A percentile compares a stretch with the other conserved stretches of the same genome.
These are phyloP conservation scores for Diaporthe longicolla DNA, from an alignment of 2,329 filamentous ascomycete genomes.

Conservation along the genomic window DNA sequence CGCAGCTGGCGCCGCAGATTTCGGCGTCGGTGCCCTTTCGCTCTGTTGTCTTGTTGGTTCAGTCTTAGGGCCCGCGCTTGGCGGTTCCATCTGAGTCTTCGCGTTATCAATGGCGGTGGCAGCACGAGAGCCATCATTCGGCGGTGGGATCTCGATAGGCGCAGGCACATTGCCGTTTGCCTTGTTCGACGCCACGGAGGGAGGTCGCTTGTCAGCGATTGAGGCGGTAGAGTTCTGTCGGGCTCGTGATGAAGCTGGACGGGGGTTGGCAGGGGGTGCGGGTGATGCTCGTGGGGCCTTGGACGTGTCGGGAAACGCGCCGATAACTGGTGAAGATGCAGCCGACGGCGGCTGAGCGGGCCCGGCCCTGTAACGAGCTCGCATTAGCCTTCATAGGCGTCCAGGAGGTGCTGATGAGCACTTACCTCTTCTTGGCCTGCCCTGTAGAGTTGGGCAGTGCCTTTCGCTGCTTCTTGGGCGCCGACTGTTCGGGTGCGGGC, in stretches of 20 bases:
- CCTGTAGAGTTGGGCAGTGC: conserved; percentile 75
- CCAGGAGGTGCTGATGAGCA: conserved; percentile 40
- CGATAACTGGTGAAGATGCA: conserved; percentile 82
- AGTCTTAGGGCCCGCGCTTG: conserved; percentile 54
- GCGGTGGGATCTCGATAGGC: conserved; percentile 53
- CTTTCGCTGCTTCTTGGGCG: conserved; percentile 79
- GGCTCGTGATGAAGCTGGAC: conserved; percentile 78
- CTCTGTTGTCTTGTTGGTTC: conserved; percentile 45
- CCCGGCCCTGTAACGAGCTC: conserved; percentile 44
- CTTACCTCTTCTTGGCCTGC: conserved; percentile 85
- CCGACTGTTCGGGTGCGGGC: conserved; percentile 70
- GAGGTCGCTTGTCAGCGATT: conserved; percentile 69
- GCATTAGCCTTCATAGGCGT: conserved; percentile 49
- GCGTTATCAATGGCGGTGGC: conserved; percentile 57
- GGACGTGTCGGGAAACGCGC: conserved; percentile 75
- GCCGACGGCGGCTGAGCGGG: conserved; percentile 72
- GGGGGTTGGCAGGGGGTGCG: conserved; percentile 67
- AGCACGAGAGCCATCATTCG: conserved; percentile 50
- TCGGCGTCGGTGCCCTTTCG: conserved; percentile 41
- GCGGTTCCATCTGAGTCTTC: conserved; percentile 66
- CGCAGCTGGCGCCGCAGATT: conserved; percentile 47
- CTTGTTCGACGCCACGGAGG: conserved; percentile 74
- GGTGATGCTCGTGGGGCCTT: conserved; percentile 70
- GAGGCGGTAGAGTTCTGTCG: conserved; percentile 81
- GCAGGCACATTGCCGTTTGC: conserved; percentile 64